phyloP scores from a whole-genome alignment of 257 asterid species.

The Capsicum pubescens region DNA sequence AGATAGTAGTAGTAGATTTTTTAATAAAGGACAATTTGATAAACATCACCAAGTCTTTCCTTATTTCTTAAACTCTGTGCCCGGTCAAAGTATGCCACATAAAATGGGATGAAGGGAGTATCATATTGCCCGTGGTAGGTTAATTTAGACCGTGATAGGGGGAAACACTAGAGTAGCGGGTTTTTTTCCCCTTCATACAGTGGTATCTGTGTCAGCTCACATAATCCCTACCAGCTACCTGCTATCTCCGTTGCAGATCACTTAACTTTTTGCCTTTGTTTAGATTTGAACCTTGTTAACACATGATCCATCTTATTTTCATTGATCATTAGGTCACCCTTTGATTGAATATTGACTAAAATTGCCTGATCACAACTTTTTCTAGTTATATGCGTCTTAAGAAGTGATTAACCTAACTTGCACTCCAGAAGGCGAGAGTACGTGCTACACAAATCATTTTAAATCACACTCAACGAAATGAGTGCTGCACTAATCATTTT shows the following conservation, averaged over 20 bases:
- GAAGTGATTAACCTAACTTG: background rate
- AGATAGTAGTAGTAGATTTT: no score
- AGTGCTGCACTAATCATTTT: background rate
- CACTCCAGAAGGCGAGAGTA: background rate
- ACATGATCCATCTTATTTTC: background rate
- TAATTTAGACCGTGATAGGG: background rate
- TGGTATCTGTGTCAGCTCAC: background rate
- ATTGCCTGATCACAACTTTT: background rate
- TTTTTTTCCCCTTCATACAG: background rate
- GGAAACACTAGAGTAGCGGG: background rate
- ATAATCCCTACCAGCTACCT: background rate
- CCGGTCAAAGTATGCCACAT: no score
- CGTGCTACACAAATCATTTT: background rate
- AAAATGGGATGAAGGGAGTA: no score
- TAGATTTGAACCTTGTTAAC: background rate
- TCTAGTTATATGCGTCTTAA: background rate
- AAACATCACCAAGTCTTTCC: no score
- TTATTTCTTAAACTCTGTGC: no score
- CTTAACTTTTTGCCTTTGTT: background rate
- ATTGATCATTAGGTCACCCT: background rate
- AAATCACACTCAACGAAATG: background rate
- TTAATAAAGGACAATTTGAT: no score
- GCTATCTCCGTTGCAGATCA: slow-evolving; percentile 3
- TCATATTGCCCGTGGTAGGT: background rate
- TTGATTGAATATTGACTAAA: background rate